phyloP scores from a whole-genome alignment of 192 early-diverging fungal species.

The Podila epigama region DNA sequence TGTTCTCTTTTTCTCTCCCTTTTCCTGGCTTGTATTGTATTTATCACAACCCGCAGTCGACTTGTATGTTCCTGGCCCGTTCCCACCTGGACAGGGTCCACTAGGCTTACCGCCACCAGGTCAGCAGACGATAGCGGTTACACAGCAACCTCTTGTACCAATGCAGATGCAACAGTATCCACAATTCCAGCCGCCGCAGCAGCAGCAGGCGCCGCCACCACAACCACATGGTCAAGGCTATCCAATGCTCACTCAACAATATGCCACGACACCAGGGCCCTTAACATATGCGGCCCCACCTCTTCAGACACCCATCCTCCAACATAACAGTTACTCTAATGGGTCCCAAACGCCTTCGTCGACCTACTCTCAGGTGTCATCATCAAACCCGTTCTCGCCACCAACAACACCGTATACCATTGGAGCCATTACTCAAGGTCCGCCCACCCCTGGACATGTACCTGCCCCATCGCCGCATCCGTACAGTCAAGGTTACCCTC shows the following conservation, averaged over 20 bases:
- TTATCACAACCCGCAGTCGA: constrained; percentile 12
- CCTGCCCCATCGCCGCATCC: constrained; percentile 14
- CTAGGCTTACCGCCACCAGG: not conserved
- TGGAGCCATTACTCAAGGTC: not conserved
- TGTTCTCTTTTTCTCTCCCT: not conserved
- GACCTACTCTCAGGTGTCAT: not conserved
- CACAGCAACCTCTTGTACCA: too few species aligned
- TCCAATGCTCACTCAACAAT: not conserved
- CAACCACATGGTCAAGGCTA: not conserved
- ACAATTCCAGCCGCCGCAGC: not conserved
- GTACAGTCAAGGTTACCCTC: constrained; percentile 40
- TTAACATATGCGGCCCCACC: not conserved
- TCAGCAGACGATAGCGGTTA: too few species aligned
- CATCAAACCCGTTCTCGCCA: constrained; percentile 9
- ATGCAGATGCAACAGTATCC: constrained; percentile 4
- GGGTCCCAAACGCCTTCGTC: not conserved
- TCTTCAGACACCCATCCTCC: not conserved
- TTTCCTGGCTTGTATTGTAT: not conserved
- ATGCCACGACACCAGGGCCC: not conserved
- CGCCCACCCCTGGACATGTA: not conserved
- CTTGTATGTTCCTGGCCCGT: constrained; percentile 40
- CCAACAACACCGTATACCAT: constrained; percentile 5
- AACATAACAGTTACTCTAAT: not conserved
- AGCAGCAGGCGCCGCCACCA: not conserved
- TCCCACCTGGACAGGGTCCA: constrained; percentile 44